Conservation (phyloP, 257 asterid species). For the Plantago ovata region DNA sequence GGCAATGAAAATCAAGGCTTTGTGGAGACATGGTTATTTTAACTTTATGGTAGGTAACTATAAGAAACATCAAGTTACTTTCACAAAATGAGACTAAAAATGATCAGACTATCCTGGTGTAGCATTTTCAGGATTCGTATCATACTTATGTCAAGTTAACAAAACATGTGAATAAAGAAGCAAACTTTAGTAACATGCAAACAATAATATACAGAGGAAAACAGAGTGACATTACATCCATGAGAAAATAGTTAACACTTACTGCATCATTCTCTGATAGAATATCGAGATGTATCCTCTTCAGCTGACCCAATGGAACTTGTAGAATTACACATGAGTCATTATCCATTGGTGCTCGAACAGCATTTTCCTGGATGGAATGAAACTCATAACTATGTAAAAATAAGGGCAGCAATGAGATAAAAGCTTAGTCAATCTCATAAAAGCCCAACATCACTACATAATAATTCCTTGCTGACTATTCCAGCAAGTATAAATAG, state of each 20-base stretch:
- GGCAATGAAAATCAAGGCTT: neutral
- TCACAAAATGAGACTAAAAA: too few relatives aligned
- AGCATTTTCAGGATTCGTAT: too few relatives aligned
- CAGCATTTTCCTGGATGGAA: slow-evolving; percentile 25
- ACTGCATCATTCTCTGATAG: slow-evolving; percentile 82
- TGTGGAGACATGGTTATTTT: neutral
- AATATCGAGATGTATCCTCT: slow-evolving; percentile 52
- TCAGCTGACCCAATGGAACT: slow-evolving; percentile 43
- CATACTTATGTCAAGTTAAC: too few relatives aligned
- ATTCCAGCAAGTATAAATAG: neutral
- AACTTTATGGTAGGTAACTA: slow-evolving; percentile 1
- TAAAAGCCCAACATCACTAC: neutral
- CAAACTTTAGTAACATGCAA: too few relatives aligned
- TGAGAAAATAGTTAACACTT: slow-evolving; percentile 31
- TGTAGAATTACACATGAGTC: slow-evolving; percentile 40
- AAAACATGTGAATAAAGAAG: too few relatives aligned
- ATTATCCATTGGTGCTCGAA: slow-evolving; percentile 44
- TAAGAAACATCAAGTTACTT: neutral
- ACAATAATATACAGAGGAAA: neutral
- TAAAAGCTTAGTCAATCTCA: slow-evolving; percentile 3
- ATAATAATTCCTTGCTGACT: too few relatives aligned
- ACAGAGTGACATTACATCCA: neutral
- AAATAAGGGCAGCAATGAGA: neutral
- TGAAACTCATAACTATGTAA: slow-evolving; percentile 1
- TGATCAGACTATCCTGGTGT: too few relatives aligned